Evolutionary conservation across 768 basidiomycete species (phyloP), one percentile per base, ranked within the genome.

Genomic region (Mycena polygramma): DNA sequence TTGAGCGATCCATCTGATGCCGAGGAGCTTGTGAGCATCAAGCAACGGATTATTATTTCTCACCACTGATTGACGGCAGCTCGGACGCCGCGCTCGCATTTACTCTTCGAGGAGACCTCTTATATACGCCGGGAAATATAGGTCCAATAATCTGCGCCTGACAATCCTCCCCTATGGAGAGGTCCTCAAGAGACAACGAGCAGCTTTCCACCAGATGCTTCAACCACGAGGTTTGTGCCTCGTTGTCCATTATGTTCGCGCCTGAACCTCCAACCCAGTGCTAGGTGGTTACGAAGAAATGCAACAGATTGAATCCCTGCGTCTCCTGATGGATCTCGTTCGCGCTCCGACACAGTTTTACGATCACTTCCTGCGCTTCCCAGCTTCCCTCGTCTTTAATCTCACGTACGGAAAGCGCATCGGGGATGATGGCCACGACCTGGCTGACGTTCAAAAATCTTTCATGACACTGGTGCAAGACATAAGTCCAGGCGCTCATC

Each of bases 201-300:
- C 37, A 2, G 62, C 62, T 10, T 63, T 63, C 35, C 62, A 63
- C 35, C n/a, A 39, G 15, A 63, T 63, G 62, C 51, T 63, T 53
- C 51, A 63, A 30, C 62, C 62, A 8, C 36, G 52, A 53, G 52
- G 62, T 63, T 26, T n/a, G n/a, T 43, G 62, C 6, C 15, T 39
- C 15, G 19, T 5, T 10, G 20, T 24, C 5, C 20, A 22, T 51
- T 51, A 7, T 26, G 17, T 10, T 7, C 13, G 10, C 0, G 1
- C 4, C 60, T 51, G 20, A 62, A 4, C 17, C 15, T 39, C 54
- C 26, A 15, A 17, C 20, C 39, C 24, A 63, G 62, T 39, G 17
- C 13, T 63, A n/a, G 62, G 62, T 6, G 49, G 22, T 15, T 63
- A 63, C 39, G 62, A 63, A 35, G 51, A 19, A 41, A 41, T 53